Evolutionary conservation across 2,329 filamentous ascomycete species (phyloP), one percentile per base, ranked within the genome.

Genomic region (Pyricularia pennisetigena): DNA sequence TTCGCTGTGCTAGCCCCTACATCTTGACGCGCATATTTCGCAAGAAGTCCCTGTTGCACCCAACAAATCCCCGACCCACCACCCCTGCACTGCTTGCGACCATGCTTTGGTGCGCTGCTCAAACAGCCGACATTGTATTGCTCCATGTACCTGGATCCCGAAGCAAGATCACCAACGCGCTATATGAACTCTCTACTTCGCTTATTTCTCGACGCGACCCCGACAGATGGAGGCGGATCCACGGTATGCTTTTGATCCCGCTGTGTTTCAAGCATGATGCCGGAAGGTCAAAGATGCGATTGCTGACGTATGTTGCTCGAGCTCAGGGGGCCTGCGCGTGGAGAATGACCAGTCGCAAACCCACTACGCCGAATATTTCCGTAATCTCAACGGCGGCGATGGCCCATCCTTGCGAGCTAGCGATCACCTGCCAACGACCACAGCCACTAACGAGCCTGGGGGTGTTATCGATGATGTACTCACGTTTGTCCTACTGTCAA

Each of bases 21-120:
- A 79, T 83, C 20, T 74, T 83, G 24, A 81, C 80, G 0, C 76
- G 79, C 26, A 77, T 84, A 67, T 79, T 83, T 63, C 77, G 81
- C 23, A 81, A 78, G 69, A 77, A 76, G 68, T 82, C 81, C 0
- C 74, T 84, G 4, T 73, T 81, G 0, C 76, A 80, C 61, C 74
- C 78, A 1, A 74, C 75, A 0, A 76, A 76, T 23, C 80, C 81
- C 1, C 77, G 82, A 28, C 74, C 72, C 10, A 79, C 78, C 0
- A 79, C 81, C 0, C 79, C 81, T 0, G 81, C 82, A 1, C 73
- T 84, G 4, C 73, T 84, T 6, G 77, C 79, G 0, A 80, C 80
- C 1, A 83, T 84, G 69, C 75, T 85, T 0, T 85, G 82, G 78
- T 81, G 78, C 63, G 78, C 80, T 10, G 79, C 81, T 0, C 80